Evolutionary conservation across 2,329 filamentous ascomycete genomes (phyloP), one percentile per base, ranked within the genome.

Genomic region (Cladosporium cucumerinum): DNA sequence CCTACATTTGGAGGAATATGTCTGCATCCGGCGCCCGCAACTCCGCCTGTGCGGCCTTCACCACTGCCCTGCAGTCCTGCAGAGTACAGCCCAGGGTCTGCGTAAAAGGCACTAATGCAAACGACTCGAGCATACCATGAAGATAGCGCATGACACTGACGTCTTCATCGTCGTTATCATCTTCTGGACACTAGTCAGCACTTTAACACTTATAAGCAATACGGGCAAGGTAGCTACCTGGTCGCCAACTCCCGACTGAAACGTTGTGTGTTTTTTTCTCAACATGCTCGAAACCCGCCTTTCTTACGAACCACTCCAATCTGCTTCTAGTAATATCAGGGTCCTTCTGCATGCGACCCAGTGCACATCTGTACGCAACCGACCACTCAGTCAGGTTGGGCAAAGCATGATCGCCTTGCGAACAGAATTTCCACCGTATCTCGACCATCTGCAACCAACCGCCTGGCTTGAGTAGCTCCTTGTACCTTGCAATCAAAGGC

Each of bases 381-480:
- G 48, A 46, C 59, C 59, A 62, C 25, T 0, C 11, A 16, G 7
- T n/a, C 10, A 62, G 49, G 1, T 18, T 1, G 1, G 49, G 59
- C 18, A 62, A 36, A 16, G 28, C 21, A 11, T 28, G 23, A 12
- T 46, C 34, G 14, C 21, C 52, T 2, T n/a, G 23, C 8, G 59
- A 62, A 23, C 32, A 34, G 21, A 62, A 62, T 6, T 2, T 11
- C 59, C 48, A 62, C 5, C 28, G 23, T 8, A 46, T 2, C 14
- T 62, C 49, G 11, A 21, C 48, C 59, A 62, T 62, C 8, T 62
- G 59, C 7, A 62, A n/a, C 59, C 59, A 62, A n/a, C 49, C 59
- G 1, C 25, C 25, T 5, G 16, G 25, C 16, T n/a, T 25, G 16
- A 62, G 59, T 10, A 62, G 2, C 5, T 12, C 10, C 8, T 26